Percentiles rank a stretch among this genome's conserved stretches.
Conservation (phyloP, 768 basidiomycete genomes). For the Serendipita sp. region DNA sequence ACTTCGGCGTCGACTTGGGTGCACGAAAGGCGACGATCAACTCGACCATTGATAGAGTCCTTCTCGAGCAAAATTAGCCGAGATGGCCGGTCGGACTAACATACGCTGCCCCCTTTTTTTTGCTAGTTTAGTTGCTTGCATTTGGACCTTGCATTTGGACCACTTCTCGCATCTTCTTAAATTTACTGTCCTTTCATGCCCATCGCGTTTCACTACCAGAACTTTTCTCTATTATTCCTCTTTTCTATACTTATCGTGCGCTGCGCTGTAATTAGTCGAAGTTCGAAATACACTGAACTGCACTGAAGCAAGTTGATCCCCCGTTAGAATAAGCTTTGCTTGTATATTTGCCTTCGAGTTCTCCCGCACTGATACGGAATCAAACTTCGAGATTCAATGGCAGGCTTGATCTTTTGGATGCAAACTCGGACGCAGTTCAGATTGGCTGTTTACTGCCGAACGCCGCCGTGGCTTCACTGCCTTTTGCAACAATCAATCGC, state of each 20-base stretch:
- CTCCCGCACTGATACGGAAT: too few species aligned
- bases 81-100: not conserved
- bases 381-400: too few species aligned
- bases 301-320: too few species aligned
- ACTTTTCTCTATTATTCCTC: not conserved
- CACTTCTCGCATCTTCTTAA: not conserved
- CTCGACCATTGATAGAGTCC: constrained; percentile 53
- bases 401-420: too few species aligned
- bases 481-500: too few species aligned
- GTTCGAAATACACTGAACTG: not conserved
- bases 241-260: not conserved
- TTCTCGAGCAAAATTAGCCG: constrained; percentile 23
- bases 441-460: too few species aligned
- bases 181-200: not conserved
- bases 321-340: too few species aligned
- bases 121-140: not conserved
- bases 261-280: not conserved
- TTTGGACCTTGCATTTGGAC: not conserved
- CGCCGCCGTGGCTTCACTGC: too few species aligned
- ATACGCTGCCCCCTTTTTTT: not conserved
- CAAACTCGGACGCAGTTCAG: too few species aligned
- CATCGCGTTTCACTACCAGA: not conserved
- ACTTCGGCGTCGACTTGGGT: constrained; percentile 61
- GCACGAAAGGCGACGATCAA: constrained; percentile 61
- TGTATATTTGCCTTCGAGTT: too few species aligned